These are phyloP conservation scores for Blepharisma japonicum DNA, from an alignment of 73 alveolate species.

Conservation along the genomic window DNA sequence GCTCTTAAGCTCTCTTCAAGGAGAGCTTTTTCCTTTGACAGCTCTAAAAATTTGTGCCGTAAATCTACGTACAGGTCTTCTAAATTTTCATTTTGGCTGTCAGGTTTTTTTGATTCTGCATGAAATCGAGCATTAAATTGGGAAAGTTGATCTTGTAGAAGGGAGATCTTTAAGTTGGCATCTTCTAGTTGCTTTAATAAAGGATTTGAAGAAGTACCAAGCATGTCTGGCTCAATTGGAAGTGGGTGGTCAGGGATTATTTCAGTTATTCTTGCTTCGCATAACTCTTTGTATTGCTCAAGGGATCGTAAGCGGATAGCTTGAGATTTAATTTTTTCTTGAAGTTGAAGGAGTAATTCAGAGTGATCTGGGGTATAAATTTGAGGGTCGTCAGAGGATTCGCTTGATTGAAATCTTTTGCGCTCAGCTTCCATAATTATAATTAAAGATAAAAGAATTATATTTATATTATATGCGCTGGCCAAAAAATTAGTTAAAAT, in stretches of 20 bases:
- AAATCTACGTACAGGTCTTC: no score
- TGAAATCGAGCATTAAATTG: background rate
- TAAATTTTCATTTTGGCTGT: no score
- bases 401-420: no score
- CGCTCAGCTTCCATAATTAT: no score
- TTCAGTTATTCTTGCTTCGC: conserved; percentile 25
- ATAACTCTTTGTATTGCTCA: conserved; percentile 19
- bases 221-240: conserved; percentile 8
- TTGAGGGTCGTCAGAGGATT: no score
- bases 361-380: no score
- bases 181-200: background rate
- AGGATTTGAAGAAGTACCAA: background rate
- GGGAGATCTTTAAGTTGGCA: conserved; percentile 18
- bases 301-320: conserved; percentile 5
- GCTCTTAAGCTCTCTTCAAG: no score
- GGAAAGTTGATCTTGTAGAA: background rate
- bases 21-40: no score
- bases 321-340: conserved; percentile 23
- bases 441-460: no score
- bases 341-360: background rate
- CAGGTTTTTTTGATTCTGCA: background rate
- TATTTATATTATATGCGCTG: no score
- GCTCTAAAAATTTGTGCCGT: no score
- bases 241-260: conserved; percentile 23
- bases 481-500: no score